Conservation (phyloP, 169 alveolate species). For the Plasmodium gonderi region DNA sequence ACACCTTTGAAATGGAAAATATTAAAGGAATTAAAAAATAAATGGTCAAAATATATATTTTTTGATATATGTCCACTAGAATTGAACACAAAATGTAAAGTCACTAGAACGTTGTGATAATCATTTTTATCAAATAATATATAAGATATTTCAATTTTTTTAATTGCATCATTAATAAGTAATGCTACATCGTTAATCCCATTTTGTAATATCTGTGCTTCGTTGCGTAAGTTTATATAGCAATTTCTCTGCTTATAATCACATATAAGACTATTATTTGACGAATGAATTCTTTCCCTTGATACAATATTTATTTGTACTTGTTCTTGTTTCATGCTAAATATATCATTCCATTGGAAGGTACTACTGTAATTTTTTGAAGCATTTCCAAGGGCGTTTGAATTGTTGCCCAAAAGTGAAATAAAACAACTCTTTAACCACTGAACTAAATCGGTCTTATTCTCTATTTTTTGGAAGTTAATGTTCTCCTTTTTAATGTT, state of each 20-base stretch:
- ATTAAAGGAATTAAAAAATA: conserved; percentile 64
- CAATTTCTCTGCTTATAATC: conserved; percentile 11
- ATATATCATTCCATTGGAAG: conserved; percentile 41
- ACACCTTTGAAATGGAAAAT: conserved; percentile 44
- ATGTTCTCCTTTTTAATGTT: conserved; percentile 13
- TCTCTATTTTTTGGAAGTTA: conserved; percentile 34
- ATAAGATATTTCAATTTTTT: conserved; percentile 45
- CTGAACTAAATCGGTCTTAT: conserved; percentile 15
- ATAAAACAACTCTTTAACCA: conserved; percentile 41
- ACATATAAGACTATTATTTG: conserved; percentile 17
- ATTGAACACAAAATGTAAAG: conserved; percentile 25
- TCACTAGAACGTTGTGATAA: conserved; percentile 33
- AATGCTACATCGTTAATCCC: conserved; percentile 1
- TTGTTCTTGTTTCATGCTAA: background rate
- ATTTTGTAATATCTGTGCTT: background rate
- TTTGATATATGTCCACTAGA: conserved; percentile 63
- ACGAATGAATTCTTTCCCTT: conserved; percentile 22
- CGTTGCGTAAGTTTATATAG: conserved; percentile 14
- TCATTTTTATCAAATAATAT: conserved; percentile 44
- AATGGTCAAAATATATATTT: conserved; percentile 52
- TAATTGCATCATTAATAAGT: conserved; percentile 35
- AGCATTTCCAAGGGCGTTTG: background rate
- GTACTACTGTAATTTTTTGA: background rate
- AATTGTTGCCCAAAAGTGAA: conserved; percentile 21
- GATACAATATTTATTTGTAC: conserved; percentile 14